Evolutionary conservation across 495 filamentous ascomycete genomes (phyloP), one percentile per base, ranked within the genome.

Genomic region (Talaromyces stipitatus): DNA sequence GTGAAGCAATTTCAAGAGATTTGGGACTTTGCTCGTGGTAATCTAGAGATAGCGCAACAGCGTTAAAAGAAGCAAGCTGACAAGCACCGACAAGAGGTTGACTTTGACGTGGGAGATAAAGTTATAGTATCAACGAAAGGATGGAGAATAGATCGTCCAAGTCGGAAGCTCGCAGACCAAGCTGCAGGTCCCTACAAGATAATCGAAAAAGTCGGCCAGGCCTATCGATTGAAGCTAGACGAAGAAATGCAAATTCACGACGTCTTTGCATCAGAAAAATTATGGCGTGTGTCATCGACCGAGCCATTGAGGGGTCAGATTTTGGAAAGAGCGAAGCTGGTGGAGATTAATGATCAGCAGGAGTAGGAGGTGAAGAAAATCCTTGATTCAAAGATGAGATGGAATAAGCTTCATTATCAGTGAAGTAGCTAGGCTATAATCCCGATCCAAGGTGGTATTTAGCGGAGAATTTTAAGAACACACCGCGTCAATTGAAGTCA

Each of bases 191-290:
- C 26, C 3, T 54, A 8, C 11, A 6, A 1, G 1, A 30, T 30
- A 1, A 10, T 30, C 1, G 5, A 29, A 4, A 28, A 54, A 26
- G 32, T 54, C 4, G 5, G 5, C 11, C 5, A 30, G 1, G 29
- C 29, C 11, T 30, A 30, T 30, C 7, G 11, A 10, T 10, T 30
- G 5, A 30, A 30, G 29, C 29, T 30, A 1, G 5, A 30, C 5
- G 26, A 27, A 1, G 66, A 71, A 43, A 73, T 53, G 3, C 53
- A 57, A 8, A 54, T 64, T 7, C 20, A 64, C 24, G 58, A 9
- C 2, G 47, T 63, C 0, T 58, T 63, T 12, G 18, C 45, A n/a
- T 45, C 24, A n/a, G 50, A 60, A 4, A 63, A 63, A 10, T 36
- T 63, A 4, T 32, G 51, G 0, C 2, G 16, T 0, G 58, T 51